Percentiles rank a stretch among this genome's conserved stretches.
phyloP scores from a whole-genome alignment of 805 yeast species.

The Phaffomyces thermotolerans region DNA sequence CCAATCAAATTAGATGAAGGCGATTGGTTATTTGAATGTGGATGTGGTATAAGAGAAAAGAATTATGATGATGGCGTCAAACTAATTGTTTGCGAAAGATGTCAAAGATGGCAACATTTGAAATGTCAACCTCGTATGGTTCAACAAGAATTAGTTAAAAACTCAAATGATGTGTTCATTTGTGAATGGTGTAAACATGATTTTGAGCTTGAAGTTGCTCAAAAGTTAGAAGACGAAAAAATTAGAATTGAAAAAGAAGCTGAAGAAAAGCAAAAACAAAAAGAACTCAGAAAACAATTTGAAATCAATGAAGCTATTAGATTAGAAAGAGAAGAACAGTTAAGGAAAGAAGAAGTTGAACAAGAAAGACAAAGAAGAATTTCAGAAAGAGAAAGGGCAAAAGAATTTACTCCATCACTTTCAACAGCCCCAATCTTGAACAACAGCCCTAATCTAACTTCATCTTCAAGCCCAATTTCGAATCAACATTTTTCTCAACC shows the following conservation, averaged over 20 bases:
- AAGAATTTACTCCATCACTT: slow-evolving; percentile 2
- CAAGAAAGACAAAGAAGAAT: slow-evolving; percentile 19
- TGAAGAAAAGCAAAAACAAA: slow-evolving; percentile 18
- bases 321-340: slow-evolving; percentile 15
- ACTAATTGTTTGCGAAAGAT: slow-evolving; percentile 29
- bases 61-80: slow-evolving; percentile 31
- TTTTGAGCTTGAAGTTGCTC: slow-evolving; percentile 16
- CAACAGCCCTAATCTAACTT: no score
- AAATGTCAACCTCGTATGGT: slow-evolving; percentile 27
- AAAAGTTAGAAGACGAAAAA: slow-evolving; percentile 18
- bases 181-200: slow-evolving; percentile 25
- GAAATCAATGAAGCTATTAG: slow-evolving; percentile 12
- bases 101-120: slow-evolving; percentile 32
- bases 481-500: background rate
- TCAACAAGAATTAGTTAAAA: slow-evolving; percentile 22
- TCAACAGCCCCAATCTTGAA: background rate
- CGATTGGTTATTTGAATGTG: slow-evolving; percentile 32
- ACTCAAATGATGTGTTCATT: slow-evolving; percentile 21
- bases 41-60: slow-evolving; percentile 28
- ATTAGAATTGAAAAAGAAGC: slow-evolving; percentile 14
- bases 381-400: slow-evolving; percentile 17
- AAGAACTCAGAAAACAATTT: slow-evolving; percentile 16
- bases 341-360: slow-evolving; percentile 17
- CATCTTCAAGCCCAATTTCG: background rate
- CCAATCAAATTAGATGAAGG: slow-evolving; percentile 27